A percentile compares a stretch with the other conserved stretches of the same genome.
Evolutionary conservation across 2,329 filamentous ascomycete species (phyloP).

Genomic region (Aureobasidium sp.): DNA sequence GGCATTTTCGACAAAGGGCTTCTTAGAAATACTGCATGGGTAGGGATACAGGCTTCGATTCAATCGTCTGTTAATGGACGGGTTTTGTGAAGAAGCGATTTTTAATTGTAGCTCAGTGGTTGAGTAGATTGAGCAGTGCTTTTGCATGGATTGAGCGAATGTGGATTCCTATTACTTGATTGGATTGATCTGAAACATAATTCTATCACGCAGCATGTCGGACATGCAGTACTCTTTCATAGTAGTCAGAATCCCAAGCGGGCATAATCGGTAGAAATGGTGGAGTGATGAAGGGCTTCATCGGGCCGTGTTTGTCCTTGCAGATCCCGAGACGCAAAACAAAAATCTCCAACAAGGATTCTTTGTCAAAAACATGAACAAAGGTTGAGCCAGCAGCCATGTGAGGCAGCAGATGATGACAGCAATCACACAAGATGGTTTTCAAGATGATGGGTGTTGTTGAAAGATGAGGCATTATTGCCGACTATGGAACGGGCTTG

Average conservation of each 20-base stretch:
- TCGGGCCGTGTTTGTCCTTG: constrained; percentile 2
- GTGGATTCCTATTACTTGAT: not conserved
- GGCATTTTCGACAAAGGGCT: not conserved
- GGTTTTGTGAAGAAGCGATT: not conserved
- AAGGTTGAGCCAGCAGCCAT: too few relatives aligned
- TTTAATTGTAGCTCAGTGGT: not conserved
- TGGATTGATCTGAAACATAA: not conserved
- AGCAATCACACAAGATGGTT: too few relatives aligned
- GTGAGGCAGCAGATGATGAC: not conserved
- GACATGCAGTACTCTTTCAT: not conserved
- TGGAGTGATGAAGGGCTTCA: constrained; percentile 1
- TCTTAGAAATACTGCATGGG: not conserved
- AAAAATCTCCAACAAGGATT: not conserved
- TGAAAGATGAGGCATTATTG: too few relatives aligned
- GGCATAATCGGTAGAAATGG: not conserved
- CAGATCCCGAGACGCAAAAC: not conserved
- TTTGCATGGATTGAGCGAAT: not conserved
- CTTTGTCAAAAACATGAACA: not conserved
- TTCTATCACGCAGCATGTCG: not conserved
- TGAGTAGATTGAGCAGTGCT: not conserved
- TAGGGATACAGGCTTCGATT: not conserved
- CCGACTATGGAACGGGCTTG: not conserved
- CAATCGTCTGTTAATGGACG: not conserved
- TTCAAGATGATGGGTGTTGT: too few relatives aligned
- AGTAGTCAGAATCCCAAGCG: not conserved